Evolutionary conservation across 768 basidiomycete genomes (phyloP).

Genomic region (Phaffia tasmanica): DNA sequence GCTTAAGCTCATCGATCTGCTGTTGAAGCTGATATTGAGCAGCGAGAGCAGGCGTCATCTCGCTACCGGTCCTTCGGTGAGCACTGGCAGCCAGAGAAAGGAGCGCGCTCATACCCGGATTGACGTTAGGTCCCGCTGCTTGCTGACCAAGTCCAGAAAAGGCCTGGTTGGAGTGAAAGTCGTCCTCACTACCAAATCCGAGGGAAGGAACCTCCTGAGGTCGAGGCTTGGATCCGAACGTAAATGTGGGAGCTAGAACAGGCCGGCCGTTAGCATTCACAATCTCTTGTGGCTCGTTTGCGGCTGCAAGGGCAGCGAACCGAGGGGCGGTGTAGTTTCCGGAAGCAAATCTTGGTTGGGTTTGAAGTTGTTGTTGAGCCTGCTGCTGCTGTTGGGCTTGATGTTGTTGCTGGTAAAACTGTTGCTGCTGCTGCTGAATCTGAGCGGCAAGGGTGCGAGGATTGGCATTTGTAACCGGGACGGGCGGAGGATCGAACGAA

Average conservation of each 20-base stretch:
- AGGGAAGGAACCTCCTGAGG: background rate
- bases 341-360: constrained; percentile 23
- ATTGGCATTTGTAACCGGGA: constrained; percentile 39
- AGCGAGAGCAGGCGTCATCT: constrained; percentile 62
- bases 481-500: constrained; percentile 45
- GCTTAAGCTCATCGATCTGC: constrained; percentile 38
- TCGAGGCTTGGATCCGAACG: constrained; percentile 55
- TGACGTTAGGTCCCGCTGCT: constrained; percentile 38
- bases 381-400: constrained; percentile 28
- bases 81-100: constrained; percentile 37
- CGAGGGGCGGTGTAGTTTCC: constrained; percentile 73
- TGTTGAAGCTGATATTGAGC: constrained; percentile 40
- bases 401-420: background rate
- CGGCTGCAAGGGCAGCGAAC: constrained; percentile 63
- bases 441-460: constrained; percentile 50
- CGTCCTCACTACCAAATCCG: constrained; percentile 9
- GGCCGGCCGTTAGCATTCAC: constrained; percentile 57
- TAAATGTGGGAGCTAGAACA: constrained; percentile 81
- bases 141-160: constrained; percentile 29
- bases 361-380: no score
- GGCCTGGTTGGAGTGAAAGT: constrained; percentile 17
- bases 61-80: constrained; percentile 44
- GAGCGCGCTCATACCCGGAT: constrained; percentile 32
- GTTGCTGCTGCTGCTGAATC: constrained; percentile 53
- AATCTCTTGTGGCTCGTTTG: constrained; percentile 36